Percentiles rank a stretch among this genome's conserved stretches.
Conservation (phyloP, 345 rosid species). For the Dovyalis caffra region DNA sequence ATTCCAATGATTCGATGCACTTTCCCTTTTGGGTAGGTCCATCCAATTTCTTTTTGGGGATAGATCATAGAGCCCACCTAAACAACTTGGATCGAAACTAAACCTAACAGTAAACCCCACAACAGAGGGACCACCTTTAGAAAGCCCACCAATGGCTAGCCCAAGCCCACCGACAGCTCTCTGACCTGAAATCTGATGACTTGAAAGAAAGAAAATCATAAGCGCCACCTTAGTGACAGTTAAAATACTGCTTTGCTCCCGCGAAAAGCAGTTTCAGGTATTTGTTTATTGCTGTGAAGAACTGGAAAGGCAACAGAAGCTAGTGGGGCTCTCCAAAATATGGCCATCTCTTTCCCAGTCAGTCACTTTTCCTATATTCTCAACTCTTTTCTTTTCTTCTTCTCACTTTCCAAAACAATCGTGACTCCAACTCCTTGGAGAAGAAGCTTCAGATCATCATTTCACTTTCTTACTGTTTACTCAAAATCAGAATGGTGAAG, state of each 20-base stretch:
- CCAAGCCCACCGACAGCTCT: conserved; percentile 13
- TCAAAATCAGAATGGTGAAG: conserved; percentile 46
- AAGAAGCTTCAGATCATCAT: not conserved
- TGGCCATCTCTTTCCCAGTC: conserved; percentile 3
- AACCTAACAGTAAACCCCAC: not conserved
- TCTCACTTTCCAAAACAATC: not conserved
- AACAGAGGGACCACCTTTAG: not conserved
- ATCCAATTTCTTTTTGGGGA: not conserved
- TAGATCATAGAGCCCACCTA: not conserved
- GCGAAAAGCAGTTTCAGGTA: conserved; percentile 37
- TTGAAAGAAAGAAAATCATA: conserved; percentile 19
- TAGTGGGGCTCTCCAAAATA: conserved; percentile 29
- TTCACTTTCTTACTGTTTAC: not conserved
- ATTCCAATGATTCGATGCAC: no score
- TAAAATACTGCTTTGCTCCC: conserved; percentile 49
- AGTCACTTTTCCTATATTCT: not conserved
- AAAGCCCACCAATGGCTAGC: conserved; percentile 1
- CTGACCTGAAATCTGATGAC: not conserved
- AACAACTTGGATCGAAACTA: not conserved
- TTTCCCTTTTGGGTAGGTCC: not conserved
- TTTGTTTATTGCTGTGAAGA: conserved; percentile 47
- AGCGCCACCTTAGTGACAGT: conserved; percentile 36
- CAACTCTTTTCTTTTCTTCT: conserved; percentile 10
- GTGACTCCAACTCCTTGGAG: conserved; percentile 7
- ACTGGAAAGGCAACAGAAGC: conserved; percentile 60